Evolutionary conservation across 768 basidiomycete genomes (phyloP).

Genomic region (Leucocoprinus birnbaumii): DNA sequence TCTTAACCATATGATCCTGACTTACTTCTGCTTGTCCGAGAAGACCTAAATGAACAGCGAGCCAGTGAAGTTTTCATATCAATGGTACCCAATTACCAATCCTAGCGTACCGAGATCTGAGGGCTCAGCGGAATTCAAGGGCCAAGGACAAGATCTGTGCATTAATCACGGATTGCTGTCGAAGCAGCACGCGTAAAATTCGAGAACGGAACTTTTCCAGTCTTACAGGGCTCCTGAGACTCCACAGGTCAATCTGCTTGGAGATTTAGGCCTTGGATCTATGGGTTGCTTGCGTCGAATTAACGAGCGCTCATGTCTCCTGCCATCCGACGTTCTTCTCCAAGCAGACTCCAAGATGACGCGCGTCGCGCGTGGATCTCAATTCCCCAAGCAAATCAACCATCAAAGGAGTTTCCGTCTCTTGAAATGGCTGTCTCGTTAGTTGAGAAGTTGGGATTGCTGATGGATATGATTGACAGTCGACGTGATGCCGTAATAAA

Average conservation of each 20-base stretch:
- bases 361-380: slow-evolving; percentile 5
- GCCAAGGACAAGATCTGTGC: not conserved
- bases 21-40: not conserved
- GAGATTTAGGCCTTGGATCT: not conserved
- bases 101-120: not conserved
- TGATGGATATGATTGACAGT: slow-evolving; percentile 4
- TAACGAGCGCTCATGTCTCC: slow-evolving; percentile 3
- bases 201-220: not conserved
- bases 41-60: not conserved
- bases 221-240: not conserved
- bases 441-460: slow-evolving; percentile 1
- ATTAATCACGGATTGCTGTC: slow-evolving; percentile 4
- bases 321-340: not conserved
- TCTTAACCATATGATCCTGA: slow-evolving; percentile 1
- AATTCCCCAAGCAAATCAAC: not conserved
- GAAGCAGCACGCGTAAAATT: not conserved
- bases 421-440: not conserved
- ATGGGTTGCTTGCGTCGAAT: not conserved
- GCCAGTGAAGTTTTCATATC: not conserved
- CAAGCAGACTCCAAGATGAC: not conserved
- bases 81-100: not conserved
- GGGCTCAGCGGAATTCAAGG: not conserved
- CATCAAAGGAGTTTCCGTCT: not conserved
- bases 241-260: not conserved
- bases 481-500: slow-evolving; percentile 12